Conservation (phyloP, 1,284 basidiomycete genomes). For the Porogramme epimiltina region DNA sequence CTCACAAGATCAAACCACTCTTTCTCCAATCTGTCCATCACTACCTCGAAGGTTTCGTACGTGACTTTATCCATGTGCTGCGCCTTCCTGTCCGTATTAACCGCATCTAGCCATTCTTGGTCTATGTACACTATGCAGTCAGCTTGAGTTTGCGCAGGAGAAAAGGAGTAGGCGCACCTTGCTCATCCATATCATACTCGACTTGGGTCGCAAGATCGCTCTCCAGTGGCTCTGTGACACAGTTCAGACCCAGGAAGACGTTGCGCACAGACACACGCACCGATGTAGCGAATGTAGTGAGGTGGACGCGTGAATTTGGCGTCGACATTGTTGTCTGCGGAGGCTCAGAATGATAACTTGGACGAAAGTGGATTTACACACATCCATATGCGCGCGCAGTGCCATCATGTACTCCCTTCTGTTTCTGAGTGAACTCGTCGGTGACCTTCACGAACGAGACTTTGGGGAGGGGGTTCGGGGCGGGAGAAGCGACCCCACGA, state of each 20-base stretch:
- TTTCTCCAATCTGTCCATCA: conserved; percentile 98
- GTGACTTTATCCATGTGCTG: conserved; percentile 75
- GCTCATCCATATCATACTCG: conserved; percentile 99
- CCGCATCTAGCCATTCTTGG: conserved; percentile 90
- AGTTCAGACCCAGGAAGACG: not conserved
- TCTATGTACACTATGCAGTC: too few relatives aligned
- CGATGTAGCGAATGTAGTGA: conserved; percentile 89
- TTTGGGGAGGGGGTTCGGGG: conserved; percentile 50
- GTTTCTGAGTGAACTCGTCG: conserved; percentile 57
- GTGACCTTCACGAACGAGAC: conserved; percentile 62
- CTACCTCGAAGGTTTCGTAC: conserved; percentile 92
- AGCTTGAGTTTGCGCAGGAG: not conserved
- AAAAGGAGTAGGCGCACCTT: conserved; percentile 61
- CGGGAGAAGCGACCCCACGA: conserved; percentile 38
- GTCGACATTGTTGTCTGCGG: conserved; percentile 66
- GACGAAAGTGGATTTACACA: conserved; percentile 14
- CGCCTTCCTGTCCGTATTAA: conserved; percentile 85
- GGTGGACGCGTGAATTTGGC: not conserved
- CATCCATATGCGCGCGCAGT: conserved; percentile 36
- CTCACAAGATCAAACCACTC: conserved; percentile 96
- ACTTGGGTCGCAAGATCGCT: conserved; percentile 91
- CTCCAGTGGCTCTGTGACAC: conserved; percentile 81
- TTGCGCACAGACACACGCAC: conserved; percentile 44
- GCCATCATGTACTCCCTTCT: conserved; percentile 33
- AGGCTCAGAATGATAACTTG: conserved; percentile 6